Evolutionary conservation across 1,284 basidiomycete genomes (phyloP).

Genomic region (Ustilago loliicola): DNA sequence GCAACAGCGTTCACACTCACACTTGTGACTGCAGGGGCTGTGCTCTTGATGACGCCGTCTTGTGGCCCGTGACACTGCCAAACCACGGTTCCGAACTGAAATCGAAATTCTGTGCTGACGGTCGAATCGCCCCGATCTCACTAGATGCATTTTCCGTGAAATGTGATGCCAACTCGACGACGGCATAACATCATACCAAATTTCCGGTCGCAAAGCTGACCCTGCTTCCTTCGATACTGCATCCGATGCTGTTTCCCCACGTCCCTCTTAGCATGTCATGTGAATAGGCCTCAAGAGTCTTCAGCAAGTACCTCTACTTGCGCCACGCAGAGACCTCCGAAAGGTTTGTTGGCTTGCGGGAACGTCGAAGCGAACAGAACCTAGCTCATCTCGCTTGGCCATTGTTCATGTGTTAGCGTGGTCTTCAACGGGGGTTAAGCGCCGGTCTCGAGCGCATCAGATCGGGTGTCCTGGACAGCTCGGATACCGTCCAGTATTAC

Average conservation of each 20-base stretch:
- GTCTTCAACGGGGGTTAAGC: background rate
- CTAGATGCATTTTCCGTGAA: too few species aligned
- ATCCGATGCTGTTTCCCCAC: too few species aligned
- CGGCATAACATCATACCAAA: too few species aligned
- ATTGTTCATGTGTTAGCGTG: background rate
- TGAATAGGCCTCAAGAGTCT: too few species aligned
- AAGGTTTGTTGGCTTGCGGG: background rate
- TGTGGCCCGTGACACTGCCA: conserved; percentile 4
- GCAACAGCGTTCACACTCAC: background rate
- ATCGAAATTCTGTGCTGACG: background rate
- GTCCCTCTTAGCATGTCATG: too few species aligned
- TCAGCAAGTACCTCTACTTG: too few species aligned
- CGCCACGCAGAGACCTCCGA: too few species aligned
- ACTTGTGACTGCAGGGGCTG: conserved; percentile 12
- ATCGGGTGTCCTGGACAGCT: background rate
- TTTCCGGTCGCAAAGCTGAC: too few species aligned
- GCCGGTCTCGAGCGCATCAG: background rate
- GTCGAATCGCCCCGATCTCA: background rate
- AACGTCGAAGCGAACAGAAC: background rate
- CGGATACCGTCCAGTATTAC: background rate
- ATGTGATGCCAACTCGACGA: background rate
- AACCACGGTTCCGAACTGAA: conserved; percentile 1
- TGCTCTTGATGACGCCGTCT: conserved; percentile 13
- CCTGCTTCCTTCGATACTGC: too few species aligned
- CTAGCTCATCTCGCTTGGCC: background rate